Evolutionary conservation across 768 basidiomycete genomes (phyloP), one percentile per base, ranked within the genome.

Genomic region (Boletus bicolor): DNA sequence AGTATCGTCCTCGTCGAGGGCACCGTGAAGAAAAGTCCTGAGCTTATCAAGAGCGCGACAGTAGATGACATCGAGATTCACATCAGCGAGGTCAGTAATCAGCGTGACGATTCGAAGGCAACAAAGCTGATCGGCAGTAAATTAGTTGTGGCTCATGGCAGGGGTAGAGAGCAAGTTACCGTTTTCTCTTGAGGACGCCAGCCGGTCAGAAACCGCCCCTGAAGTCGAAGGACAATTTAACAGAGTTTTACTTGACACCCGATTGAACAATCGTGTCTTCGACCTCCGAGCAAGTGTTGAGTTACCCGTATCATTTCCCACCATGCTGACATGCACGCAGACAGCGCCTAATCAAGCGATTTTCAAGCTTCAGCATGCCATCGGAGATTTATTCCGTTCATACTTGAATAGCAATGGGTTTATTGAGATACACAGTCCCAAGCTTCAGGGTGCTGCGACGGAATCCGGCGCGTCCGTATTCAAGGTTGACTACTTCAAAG

Each of bases 401-500:
- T 89, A 82, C 75, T 77, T 99, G 53, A 81, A 83, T 59, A 69
- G 67, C 24, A 76, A 88, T 50, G 85, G 87, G 21, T 98, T 98
- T 70, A 84, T 83, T 50, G 96, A 98, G 73, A 98, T 99, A 58
- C 96, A 98, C 74, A 94, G 91, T 57, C 97, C 97, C 6, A 99
- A 98, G 75, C 80, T 99, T 3, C 94, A 98, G 70, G 94, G 92
- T 41, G 89, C 97, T 35, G 95, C 97, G 9, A 98, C 97, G 2
- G 97, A 98, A 75, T 91, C 89, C 12, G 97, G 97, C 9, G 92
- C 97, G 42, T 91, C 90, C 36, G 97, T 99, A 38, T 99, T 98
- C 82, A 94, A 95, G 78, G 97, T 98, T 44, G 82, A 82, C 67
- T 98, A 99, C 73, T 99, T 98, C 79, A 96, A 97, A 80, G 92